Percentiles rank a stretch among this genome's conserved stretches.
These are phyloP conservation scores for Fomitopsis betulina DNA, from an alignment of 1,284 basidiomycete species.

Conservation along the genomic window DNA sequence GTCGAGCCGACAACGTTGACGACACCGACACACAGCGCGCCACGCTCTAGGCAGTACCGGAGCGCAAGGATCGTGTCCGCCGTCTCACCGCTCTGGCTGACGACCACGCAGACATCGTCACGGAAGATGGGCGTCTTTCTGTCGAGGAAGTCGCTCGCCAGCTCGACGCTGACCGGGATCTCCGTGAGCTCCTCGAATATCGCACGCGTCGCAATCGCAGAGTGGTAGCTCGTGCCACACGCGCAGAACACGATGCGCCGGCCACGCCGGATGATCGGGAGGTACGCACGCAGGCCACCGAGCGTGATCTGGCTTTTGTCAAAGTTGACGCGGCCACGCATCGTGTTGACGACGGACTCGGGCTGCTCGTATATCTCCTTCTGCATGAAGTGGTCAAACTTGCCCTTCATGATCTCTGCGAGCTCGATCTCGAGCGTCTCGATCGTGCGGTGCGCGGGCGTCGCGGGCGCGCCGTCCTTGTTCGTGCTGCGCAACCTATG, in stretches of 20 bases:
- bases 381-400: constrained; percentile 99
- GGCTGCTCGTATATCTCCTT: constrained; percentile 99
- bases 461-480: constrained; percentile 61
- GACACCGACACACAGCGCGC: constrained; percentile 94
- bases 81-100: constrained; percentile 98
- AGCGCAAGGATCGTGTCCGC: constrained; percentile 97
- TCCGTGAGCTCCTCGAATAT: constrained; percentile 99
- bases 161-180: constrained; percentile 96
- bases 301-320: constrained; percentile 90
- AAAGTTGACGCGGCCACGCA: constrained; percentile 99
- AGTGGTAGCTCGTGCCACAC: constrained; percentile 98
- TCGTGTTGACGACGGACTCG: constrained; percentile 99
- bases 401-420: constrained; percentile 99
- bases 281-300: constrained; percentile 92
- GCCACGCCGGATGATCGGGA: constrained; percentile 93
- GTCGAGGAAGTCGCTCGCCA: constrained; percentile 98
- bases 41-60: constrained; percentile 95
- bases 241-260: constrained; percentile 96
- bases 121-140: constrained; percentile 99
- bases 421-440: constrained; percentile 99
- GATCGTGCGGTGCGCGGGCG: constrained; percentile 87
- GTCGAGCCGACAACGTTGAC: constrained; percentile 99
- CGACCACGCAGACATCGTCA: constrained; percentile 96
- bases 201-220: constrained; percentile 93
- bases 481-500: constrained; percentile 83